A percentile compares a stretch with the other conserved stretches of the same genome.
These are phyloP conservation scores for Leptographium galeiforme DNA, from an alignment of 2,329 filamentous ascomycete species.

Conservation along the genomic window DNA sequence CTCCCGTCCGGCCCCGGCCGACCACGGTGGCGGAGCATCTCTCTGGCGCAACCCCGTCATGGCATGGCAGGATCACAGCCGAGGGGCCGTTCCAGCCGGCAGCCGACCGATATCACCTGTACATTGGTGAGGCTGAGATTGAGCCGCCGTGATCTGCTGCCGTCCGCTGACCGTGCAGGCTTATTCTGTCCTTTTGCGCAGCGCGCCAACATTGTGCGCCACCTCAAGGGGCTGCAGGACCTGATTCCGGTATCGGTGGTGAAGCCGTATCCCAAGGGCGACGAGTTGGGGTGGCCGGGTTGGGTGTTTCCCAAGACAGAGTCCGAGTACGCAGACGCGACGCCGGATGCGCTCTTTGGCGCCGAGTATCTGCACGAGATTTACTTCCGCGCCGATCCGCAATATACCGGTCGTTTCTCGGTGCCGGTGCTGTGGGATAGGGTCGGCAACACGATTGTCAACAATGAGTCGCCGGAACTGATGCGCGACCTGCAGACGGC, in stretches of 20 bases:
- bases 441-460: conserved; percentile 39
- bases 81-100: conserved; percentile 15
- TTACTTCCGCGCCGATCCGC: conserved; percentile 46
- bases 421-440: conserved; percentile 52
- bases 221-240: conserved; percentile 42
- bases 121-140: conserved; percentile 13
- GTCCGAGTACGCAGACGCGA: conserved; percentile 43
- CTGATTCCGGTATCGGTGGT: conserved; percentile 44
- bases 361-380: conserved; percentile 46
- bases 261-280: conserved; percentile 53
- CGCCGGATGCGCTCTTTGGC: conserved; percentile 44
- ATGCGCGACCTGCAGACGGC: conserved; percentile 42
- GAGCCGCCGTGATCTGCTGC: neutral
- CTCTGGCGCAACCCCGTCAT: conserved; percentile 12
- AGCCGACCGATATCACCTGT: conserved; percentile 15
- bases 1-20: neutral
- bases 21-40: conserved; percentile 11
- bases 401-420: conserved; percentile 46
- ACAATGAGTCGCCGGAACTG: conserved; percentile 47
- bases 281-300: conserved; percentile 48
- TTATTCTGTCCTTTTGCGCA: conserved; percentile 56
- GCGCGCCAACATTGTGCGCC: conserved; percentile 41
- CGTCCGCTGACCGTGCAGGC: conserved; percentile 21
- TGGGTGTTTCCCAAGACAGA: conserved; percentile 43
- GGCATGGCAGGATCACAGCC: conserved; percentile 15